phyloP scores from a whole-genome alignment of 1,284 basidiomycete species.

The Tausonia pullulans region DNA sequence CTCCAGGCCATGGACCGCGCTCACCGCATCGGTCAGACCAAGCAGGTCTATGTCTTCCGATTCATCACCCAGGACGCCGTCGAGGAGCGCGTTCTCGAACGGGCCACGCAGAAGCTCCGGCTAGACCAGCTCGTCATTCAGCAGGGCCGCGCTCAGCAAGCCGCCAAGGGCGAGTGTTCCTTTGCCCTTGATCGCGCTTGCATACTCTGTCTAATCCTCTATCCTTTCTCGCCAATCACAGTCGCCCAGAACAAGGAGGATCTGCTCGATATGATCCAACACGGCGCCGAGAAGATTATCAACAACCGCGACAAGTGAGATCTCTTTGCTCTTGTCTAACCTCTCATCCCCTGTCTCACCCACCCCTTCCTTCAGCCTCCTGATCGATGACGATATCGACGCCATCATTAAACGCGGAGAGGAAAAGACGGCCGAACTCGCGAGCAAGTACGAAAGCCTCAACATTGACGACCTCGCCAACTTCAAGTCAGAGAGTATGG shows the following conservation, averaged over 20 bases:
- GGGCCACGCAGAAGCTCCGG: constrained; percentile 91
- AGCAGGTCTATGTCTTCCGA: constrained; percentile 96
- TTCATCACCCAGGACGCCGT: constrained; percentile 92
- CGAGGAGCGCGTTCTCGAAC: constrained; percentile 92
- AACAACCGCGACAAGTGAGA: constrained; percentile 56
- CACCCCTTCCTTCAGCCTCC: constrained; percentile 41
- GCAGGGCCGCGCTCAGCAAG: constrained; percentile 60
- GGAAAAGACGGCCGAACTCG: constrained; percentile 77
- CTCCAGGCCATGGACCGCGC: constrained; percentile 98
- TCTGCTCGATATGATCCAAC: constrained; percentile 94
- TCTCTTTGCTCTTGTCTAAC: constrained; percentile 9
- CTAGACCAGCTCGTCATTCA: constrained; percentile 97
- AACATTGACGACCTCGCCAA: constrained; percentile 92
- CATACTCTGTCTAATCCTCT: constrained; percentile 6
- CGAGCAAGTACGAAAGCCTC: constrained; percentile 82
- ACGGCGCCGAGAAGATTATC: constrained; percentile 95
- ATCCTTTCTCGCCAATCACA: constrained; percentile 23
- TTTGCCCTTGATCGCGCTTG: neutral
- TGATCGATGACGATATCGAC: constrained; percentile 88
- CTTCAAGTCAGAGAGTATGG: constrained; percentile 80
- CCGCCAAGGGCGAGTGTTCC: constrained; percentile 30
- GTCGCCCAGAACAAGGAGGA: constrained; percentile 87
- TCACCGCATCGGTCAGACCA: constrained; percentile 96
- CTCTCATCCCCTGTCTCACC: neutral
- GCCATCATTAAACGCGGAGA: constrained; percentile 87